Evolutionary conservation across 2,329 filamentous ascomycete species (phyloP).

Genomic region (Aspergillus brasiliensis): DNA sequence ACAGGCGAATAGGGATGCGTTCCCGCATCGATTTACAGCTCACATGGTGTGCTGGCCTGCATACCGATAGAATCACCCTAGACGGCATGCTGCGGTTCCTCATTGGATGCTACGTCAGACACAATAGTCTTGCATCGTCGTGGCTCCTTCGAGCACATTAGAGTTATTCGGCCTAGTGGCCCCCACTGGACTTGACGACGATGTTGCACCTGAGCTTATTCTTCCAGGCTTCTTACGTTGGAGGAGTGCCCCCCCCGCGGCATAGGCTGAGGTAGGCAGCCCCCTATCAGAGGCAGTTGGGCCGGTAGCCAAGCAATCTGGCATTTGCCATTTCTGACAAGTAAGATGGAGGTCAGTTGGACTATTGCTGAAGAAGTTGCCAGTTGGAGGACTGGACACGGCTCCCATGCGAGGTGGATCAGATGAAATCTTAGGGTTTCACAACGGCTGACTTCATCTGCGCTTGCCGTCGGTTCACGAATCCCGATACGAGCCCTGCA

Average conservation of each 20-base stretch:
- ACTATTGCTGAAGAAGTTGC: conserved; percentile 14
- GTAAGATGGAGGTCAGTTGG: conserved; percentile 23
- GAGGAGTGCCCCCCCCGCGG: background rate
- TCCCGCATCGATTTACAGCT: conserved; percentile 26
- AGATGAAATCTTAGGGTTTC: conserved; percentile 39
- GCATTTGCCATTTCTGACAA: conserved; percentile 22
- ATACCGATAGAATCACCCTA: conserved; percentile 17
- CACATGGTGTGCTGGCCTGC: conserved; percentile 33
- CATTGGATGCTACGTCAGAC: conserved; percentile 22
- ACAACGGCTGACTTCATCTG: conserved; percentile 42
- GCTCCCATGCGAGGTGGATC: conserved; percentile 36
- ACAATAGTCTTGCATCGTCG: conserved; percentile 10
- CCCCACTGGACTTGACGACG: conserved; percentile 12
- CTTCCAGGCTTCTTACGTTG: conserved; percentile 12
- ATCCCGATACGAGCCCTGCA: conserved; percentile 28
- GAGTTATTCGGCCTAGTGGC: conserved; percentile 17
- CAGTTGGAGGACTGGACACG: conserved; percentile 1
- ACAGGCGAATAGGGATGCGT: conserved; percentile 26
- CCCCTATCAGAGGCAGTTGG: conserved; percentile 16
- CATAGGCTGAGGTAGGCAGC: background rate
- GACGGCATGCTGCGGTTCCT: conserved; percentile 5
- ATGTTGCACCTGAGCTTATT: conserved; percentile 27
- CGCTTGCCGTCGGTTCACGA: conserved; percentile 34
- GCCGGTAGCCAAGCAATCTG: conserved; percentile 20
- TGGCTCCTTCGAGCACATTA: conserved; percentile 10